Conservation (phyloP, 2,329 filamentous ascomycete species). For the Alternaria incomplexa region DNA sequence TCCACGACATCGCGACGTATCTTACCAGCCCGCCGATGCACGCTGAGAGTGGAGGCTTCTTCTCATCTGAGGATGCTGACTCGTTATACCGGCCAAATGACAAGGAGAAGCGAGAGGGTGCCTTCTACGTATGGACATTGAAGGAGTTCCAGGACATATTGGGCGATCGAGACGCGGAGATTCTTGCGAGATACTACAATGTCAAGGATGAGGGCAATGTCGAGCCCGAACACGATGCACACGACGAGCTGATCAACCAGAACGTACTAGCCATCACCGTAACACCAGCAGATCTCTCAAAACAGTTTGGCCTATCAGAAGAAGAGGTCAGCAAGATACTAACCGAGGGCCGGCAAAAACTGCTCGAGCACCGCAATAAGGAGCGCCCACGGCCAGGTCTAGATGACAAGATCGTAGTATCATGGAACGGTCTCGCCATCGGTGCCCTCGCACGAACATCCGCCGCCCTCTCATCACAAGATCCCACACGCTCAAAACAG, state of each 20-base stretch:
- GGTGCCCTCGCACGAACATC: conserved; percentile 78
- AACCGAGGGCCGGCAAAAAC: conserved; percentile 67
- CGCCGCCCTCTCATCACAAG: conserved; percentile 68
- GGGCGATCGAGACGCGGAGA: conserved; percentile 69
- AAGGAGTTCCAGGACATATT: conserved; percentile 84
- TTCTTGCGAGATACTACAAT: conserved; percentile 84
- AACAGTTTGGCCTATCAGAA: conserved; percentile 74
- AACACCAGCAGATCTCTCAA: conserved; percentile 71
- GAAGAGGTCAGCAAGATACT: conserved; percentile 73
- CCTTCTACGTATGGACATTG: conserved; percentile 92
- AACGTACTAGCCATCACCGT: conserved; percentile 81
- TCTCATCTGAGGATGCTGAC: conserved; percentile 89
- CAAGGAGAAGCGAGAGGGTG: conserved; percentile 84
- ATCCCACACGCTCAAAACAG: conserved; percentile 61
- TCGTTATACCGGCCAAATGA: conserved; percentile 77
- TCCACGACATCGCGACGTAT: conserved; percentile 86
- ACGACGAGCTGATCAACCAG: conserved; percentile 93
- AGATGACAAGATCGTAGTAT: conserved; percentile 86
- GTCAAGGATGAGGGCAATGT: conserved; percentile 87
- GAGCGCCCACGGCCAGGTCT: conserved; percentile 78
- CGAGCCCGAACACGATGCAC: conserved; percentile 78
- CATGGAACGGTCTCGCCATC: conserved; percentile 89
- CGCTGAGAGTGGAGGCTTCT: conserved; percentile 74
- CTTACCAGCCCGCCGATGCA: conserved; percentile 74
- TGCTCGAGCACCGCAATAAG: conserved; percentile 73